Conservation (phyloP, 164 flowering plant genomes). For the Taxillus chinensis region DNA sequence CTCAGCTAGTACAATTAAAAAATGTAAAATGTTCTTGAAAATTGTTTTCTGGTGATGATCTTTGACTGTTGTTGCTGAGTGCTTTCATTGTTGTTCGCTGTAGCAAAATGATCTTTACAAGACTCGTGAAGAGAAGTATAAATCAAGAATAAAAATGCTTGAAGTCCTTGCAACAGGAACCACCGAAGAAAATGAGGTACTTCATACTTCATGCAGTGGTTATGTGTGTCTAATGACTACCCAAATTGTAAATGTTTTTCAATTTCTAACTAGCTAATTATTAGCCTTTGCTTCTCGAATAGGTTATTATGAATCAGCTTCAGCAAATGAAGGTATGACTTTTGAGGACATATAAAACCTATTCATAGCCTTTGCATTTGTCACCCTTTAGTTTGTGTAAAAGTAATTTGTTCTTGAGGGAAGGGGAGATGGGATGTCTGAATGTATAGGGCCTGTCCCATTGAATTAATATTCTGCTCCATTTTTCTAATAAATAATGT, state of each 20-base stretch:
- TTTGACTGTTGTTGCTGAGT: slow-evolving; percentile 2
- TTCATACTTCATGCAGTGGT: slow-evolving; percentile 4
- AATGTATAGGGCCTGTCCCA: too few relatives aligned
- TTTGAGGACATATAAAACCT: not conserved
- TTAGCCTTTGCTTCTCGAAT: slow-evolving; percentile 11
- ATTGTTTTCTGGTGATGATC: not conserved
- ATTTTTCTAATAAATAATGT: too few relatives aligned
- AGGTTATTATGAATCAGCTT: slow-evolving; percentile 61
- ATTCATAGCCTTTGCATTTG: too few relatives aligned
- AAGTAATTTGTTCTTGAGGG: too few relatives aligned
- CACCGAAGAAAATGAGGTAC: slow-evolving; percentile 76
- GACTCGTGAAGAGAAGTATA: slow-evolving; percentile 72
- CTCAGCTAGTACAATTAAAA: slow-evolving; percentile 56
- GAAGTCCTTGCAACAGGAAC: slow-evolving; percentile 81
- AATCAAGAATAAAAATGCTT: slow-evolving; percentile 52
- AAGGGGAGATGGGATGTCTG: too few relatives aligned
- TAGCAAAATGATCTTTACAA: slow-evolving; percentile 74
- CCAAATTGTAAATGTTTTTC: not conserved
- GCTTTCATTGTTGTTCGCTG: slow-evolving; percentile 11
- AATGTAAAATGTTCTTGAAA: slow-evolving; percentile 32
- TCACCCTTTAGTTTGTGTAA: too few relatives aligned
- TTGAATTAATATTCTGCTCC: too few relatives aligned
- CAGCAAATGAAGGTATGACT: slow-evolving; percentile 58
- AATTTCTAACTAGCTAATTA: not conserved
- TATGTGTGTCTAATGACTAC: not conserved